These are phyloP conservation scores for Sphagnum tenellum DNA, from an alignment of 225 moss, liverwort and hornwort genomes.

Conservation along the genomic window DNA sequence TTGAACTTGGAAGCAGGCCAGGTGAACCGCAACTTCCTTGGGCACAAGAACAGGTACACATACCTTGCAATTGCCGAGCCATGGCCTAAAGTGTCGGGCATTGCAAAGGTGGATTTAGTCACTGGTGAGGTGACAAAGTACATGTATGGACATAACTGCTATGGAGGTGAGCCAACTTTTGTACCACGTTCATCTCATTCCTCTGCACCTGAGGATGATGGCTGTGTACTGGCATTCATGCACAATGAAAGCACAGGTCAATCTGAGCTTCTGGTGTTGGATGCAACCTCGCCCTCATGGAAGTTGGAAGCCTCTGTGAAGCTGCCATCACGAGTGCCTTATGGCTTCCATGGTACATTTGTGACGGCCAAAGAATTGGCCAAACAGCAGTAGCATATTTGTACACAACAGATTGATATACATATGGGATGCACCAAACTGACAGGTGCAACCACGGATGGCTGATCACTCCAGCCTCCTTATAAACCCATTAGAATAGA, in stretches of 20 bases:
- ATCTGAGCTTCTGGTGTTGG: constrained; percentile 75
- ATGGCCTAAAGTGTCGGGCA: constrained; percentile 91
- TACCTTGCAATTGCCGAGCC: constrained; percentile 84
- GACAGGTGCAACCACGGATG: too few species aligned
- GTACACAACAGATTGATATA: too few species aligned
- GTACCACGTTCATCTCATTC: constrained; percentile 46
- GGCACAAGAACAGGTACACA: constrained; percentile 48
- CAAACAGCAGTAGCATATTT: background rate
- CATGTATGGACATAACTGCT: constrained; percentile 40
- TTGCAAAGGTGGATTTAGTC: constrained; percentile 72
- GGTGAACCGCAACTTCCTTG: constrained; percentile 64
- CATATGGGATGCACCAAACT: too few species aligned
- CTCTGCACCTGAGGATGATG: constrained; percentile 63
- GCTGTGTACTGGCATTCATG: constrained; percentile 70
- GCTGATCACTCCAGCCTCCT: too few species aligned
- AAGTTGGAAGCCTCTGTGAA: constrained; percentile 56
- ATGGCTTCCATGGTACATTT: constrained; percentile 86
- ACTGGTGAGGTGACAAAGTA: constrained; percentile 39
- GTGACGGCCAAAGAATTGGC: constrained; percentile 38
- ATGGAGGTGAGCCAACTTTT: constrained; percentile 80
- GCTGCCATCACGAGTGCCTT: constrained; percentile 76
- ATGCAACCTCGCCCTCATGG: constrained; percentile 54
- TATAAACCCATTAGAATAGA: too few species aligned
- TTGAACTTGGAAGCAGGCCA: constrained; percentile 83
- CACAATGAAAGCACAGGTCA: constrained; percentile 51